Percentiles rank a stretch among this genome's conserved stretches.
Conservation (phyloP, 2,329 filamentous ascomycete species). For the Ceratocystis papillata region DNA sequence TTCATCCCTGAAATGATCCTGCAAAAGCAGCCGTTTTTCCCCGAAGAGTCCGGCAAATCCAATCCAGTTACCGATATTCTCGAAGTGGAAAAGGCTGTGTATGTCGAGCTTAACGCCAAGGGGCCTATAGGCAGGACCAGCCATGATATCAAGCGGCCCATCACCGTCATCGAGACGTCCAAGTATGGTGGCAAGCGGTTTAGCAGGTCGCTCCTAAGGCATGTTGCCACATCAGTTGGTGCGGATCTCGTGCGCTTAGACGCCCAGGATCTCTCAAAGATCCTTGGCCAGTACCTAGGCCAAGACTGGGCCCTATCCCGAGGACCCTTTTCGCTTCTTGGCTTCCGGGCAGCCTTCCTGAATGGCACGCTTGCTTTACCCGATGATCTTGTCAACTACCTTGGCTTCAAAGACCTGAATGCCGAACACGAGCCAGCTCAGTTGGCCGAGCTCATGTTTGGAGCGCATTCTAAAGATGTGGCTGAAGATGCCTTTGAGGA, state of each 20-base stretch:
- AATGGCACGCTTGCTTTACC: slow-evolving; percentile 40
- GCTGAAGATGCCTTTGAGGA: slow-evolving; percentile 33
- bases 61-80: slow-evolving; percentile 22
- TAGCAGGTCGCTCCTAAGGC: slow-evolving; percentile 45
- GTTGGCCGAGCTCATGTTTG: slow-evolving; percentile 22
- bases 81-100: slow-evolving; percentile 25
- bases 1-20: slow-evolving; percentile 28
- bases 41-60: slow-evolving; percentile 21
- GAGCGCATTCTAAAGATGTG: slow-evolving; percentile 17
- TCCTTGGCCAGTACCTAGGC: slow-evolving; percentile 60
- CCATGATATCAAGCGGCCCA: slow-evolving; percentile 31
- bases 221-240: slow-evolving; percentile 48
- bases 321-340: slow-evolving; percentile 44
- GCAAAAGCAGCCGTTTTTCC: slow-evolving; percentile 24
- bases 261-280: slow-evolving; percentile 57
- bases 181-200: slow-evolving; percentile 35
- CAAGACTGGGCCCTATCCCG: slow-evolving; percentile 43
- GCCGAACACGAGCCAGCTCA: slow-evolving; percentile 30
- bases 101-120: slow-evolving; percentile 23
- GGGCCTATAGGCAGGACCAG: slow-evolving; percentile 15
- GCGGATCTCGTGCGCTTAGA: slow-evolving; percentile 60
- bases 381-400: slow-evolving; percentile 28
- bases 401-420: slow-evolving; percentile 26
- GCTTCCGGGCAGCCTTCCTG: slow-evolving; percentile 45
- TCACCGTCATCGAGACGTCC: slow-evolving; percentile 33